Evolutionary conservation across 805 yeast genomes (phyloP).

Genomic region (Kodamaea kakaduensis): DNA sequence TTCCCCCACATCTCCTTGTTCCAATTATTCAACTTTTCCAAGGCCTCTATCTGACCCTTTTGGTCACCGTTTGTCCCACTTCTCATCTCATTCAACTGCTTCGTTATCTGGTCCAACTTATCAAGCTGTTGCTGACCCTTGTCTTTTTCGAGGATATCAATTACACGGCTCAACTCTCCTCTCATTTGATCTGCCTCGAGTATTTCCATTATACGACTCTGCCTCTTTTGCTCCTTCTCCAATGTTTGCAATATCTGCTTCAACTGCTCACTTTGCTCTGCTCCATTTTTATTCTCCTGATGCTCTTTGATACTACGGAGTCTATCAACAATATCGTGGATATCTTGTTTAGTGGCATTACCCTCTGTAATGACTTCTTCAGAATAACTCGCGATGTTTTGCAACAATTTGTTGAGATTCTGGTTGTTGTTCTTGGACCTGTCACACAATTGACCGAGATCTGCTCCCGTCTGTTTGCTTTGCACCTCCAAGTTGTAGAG

Average conservation of each 20-base stretch:
- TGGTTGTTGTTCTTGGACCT: conserved; percentile 40
- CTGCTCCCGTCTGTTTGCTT: conserved; percentile 33
- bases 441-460: conserved; percentile 34
- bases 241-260: conserved; percentile 1
- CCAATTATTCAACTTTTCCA: not conserved
- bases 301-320: conserved; percentile 14
- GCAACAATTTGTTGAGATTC: conserved; percentile 32
- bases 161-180: too few relatives aligned
- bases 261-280: not conserved
- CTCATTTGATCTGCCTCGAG: too few relatives aligned
- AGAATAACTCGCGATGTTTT: conserved; percentile 32
- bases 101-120: too few relatives aligned
- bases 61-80: too few relatives aligned
- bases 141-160: too few relatives aligned
- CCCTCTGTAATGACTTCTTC: conserved; percentile 34
- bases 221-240: conserved; percentile 1
- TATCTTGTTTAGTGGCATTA: conserved; percentile 32
- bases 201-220: not conserved
- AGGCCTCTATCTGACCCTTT: too few relatives aligned
- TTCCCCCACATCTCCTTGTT: too few relatives aligned
- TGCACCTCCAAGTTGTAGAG: conserved; percentile 28
- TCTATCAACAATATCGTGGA: conserved; percentile 17
- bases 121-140: too few relatives aligned
- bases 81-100: too few relatives aligned
- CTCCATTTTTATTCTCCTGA: conserved; percentile 1